Conservation (phyloP, 306 rosid species). For the Sindora glabra region DNA sequence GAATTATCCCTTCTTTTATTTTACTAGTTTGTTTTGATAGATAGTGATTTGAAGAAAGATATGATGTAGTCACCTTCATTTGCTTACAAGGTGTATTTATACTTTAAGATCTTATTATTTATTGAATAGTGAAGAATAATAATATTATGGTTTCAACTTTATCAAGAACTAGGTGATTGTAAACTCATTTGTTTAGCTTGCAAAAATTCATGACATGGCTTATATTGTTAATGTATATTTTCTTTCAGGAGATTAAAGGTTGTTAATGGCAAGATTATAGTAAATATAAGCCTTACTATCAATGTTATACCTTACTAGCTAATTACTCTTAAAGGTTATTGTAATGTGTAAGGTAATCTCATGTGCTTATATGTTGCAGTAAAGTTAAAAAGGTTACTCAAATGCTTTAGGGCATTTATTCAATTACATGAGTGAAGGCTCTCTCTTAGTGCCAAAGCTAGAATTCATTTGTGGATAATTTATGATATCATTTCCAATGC, state of each 20-base stretch:
- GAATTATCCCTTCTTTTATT: too few species aligned
- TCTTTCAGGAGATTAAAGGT: constrained; percentile 54
- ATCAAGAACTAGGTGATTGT: too few species aligned
- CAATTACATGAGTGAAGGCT: constrained; percentile 82
- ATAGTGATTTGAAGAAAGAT: too few species aligned
- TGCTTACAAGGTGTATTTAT: too few species aligned
- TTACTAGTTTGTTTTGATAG: too few species aligned
- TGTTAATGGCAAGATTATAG: constrained; percentile 58
- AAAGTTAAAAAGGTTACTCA: constrained; percentile 58
- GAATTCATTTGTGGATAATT: constrained; percentile 81
- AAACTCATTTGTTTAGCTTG: constrained; percentile 31
- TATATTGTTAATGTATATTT: constrained; percentile 53
- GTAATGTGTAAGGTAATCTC: constrained; percentile 2
- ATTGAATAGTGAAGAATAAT: too few species aligned
- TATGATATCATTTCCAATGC: constrained; percentile 88
- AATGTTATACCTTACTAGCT: too few species aligned
- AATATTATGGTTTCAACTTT: too few species aligned
- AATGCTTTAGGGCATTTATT: constrained; percentile 81
- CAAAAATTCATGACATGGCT: constrained; percentile 42
- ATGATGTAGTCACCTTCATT: too few species aligned
- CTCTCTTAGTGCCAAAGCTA: constrained; percentile 76
- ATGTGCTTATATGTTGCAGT: constrained; percentile 31
- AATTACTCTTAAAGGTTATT: too few species aligned
- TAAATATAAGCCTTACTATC: constrained; percentile 29
- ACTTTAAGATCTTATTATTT: too few species aligned